Evolutionary conservation across 805 yeast genomes (phyloP).

Genomic region (Pichia deserticola): DNA sequence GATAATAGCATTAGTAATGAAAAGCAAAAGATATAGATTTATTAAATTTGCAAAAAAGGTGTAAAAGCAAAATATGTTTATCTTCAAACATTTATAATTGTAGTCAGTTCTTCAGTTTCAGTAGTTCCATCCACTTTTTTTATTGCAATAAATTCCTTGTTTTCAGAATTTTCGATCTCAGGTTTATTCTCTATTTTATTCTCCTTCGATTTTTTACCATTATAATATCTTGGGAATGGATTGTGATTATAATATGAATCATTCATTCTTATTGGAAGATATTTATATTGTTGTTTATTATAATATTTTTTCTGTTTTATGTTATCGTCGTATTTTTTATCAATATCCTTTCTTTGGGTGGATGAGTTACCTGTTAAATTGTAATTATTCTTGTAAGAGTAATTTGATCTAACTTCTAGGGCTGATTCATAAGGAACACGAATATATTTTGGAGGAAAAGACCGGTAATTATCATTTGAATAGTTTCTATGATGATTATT

Average conservation of each 20-base stretch:
- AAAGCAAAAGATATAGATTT: too few relatives aligned
- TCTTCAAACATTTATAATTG: background rate
- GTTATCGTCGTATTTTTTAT: background rate
- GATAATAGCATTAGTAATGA: too few relatives aligned
- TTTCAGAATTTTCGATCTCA: background rate
- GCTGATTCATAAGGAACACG: conserved; percentile 2
- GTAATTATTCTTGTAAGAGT: background rate
- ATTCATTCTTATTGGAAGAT: background rate
- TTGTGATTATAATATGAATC: conserved; percentile 7
- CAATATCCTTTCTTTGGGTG: background rate
- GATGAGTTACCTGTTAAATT: background rate
- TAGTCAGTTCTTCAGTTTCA: background rate
- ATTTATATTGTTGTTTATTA: background rate
- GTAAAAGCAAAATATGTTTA: too few relatives aligned
- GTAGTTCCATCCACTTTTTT: background rate
- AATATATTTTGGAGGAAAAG: background rate
- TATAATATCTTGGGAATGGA: conserved; percentile 7
- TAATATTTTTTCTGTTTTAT: background rate
- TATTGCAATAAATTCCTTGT: background rate
- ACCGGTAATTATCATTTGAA: background rate
- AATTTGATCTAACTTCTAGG: background rate
- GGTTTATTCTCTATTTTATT: background rate
- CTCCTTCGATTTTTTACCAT: background rate
- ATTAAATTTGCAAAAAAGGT: too few relatives aligned
- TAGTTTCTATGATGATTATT: background rate